Base-by-base conservation (phyloP, 768 basidiomycete species). In the Rhizopogon sp. region DNA sequence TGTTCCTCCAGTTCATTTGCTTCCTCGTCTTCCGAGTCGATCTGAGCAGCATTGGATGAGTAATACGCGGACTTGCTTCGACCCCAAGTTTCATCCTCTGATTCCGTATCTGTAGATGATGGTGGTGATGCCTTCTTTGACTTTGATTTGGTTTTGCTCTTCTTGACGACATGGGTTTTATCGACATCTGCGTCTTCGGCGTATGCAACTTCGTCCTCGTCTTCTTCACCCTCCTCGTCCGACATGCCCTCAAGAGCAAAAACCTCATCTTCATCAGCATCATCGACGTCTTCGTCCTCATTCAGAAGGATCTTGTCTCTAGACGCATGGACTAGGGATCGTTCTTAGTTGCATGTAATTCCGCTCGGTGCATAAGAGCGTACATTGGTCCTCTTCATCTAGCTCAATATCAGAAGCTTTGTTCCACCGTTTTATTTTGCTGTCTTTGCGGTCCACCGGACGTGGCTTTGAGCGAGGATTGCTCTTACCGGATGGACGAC, bases 1-100 rank as follows among this genome's bases (percentile, higher is more conserved):
- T 88, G 84, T 66, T 92, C 91, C 64, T 98, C 93, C 49, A 96
- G 72, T 60, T 89, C 87, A 63, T 90, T 82, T 35, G 84, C 89
- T 68, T 96, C 94, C 62, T 96, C 94, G 59, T 95, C 88, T 61
- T 90, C 90, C 39, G 87, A 87, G 51, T 90, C 90, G 39, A 92
- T 73, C 53, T 89, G 74, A 37, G 78, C 86, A 33, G 89, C 91
- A 67, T 92, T 93, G 4, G 88, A 90, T 3, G 90, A 83, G 66
- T 96, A 96, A 71, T 95, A 98, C 4, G 83, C 86, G 40, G 83
- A 77, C 70, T 86, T 87, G 58, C 83, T 81, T 56, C 74, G 77
- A 9, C 94, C 94, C 94, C 94, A 98, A 1, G 79, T 81, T 69
- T 92, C 90, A 58, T 81, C 82, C 56, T 81, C 81, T 10, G 61